Conservation (phyloP, 352 stramenopile genomes). For the Pythium phragmiticola region DNA sequence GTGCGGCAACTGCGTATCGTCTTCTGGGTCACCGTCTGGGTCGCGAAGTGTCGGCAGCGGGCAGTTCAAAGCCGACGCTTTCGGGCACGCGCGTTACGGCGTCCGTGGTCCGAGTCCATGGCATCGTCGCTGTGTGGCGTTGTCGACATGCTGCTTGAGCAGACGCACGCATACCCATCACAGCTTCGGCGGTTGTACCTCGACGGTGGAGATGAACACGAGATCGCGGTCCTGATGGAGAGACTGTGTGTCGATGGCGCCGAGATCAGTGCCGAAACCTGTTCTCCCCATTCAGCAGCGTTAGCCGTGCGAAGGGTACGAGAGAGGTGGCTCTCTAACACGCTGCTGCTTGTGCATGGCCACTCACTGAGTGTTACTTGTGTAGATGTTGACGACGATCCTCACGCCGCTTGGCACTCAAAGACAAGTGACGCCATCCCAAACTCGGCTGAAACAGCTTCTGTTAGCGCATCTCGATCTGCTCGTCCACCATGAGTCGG, state of each 20-base stretch:
- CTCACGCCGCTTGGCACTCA: background rate
- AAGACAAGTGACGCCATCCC: background rate
- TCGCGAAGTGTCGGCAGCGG: background rate
- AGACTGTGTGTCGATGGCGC: background rate
- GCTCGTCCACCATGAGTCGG: conserved; percentile 1
- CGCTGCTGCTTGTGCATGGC: background rate
- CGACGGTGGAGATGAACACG: conserved; percentile 4
- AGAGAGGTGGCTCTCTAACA: background rate
- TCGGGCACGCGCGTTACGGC: background rate
- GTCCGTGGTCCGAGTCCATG: conserved; percentile 3
- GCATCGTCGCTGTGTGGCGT: background rate
- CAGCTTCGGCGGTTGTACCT: conserved; percentile 17
- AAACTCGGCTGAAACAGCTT: background rate
- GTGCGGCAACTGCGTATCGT: background rate
- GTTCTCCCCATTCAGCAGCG: conserved; percentile 19
- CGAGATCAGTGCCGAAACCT: background rate
- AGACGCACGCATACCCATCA: conserved; percentile 6
- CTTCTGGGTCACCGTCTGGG: conserved; percentile 3
- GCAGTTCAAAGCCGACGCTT: background rate
- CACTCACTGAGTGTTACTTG: background rate
- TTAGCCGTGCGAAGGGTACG: conserved; percentile 10
- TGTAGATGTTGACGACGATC: conserved; percentile 1
- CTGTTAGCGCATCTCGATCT: conserved; percentile 13
- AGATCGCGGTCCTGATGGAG: conserved; percentile 9
- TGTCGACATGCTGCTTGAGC: conserved; percentile 18